Evolutionary conservation across 2,329 filamentous ascomycete species (phyloP).

Genomic region (Ilyonectria robusta): DNA sequence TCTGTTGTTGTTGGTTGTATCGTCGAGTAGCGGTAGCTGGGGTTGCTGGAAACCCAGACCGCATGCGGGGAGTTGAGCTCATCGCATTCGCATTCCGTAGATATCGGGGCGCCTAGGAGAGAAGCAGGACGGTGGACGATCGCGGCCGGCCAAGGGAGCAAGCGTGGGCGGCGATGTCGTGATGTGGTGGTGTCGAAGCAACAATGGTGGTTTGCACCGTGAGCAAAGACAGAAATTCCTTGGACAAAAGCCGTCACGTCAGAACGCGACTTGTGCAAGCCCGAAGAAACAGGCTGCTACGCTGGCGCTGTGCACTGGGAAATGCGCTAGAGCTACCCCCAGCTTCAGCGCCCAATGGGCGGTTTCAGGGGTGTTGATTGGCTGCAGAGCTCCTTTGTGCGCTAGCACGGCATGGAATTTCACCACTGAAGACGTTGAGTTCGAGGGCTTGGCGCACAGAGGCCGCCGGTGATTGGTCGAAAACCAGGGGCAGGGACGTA

Average conservation of each 20-base stretch:
- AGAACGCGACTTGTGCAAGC: slow-evolving; percentile 50
- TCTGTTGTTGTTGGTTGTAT: slow-evolving; percentile 51
- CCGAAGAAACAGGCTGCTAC: slow-evolving; percentile 37
- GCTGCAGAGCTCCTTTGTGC: slow-evolving; percentile 1
- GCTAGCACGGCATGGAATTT: slow-evolving; percentile 8
- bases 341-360: slow-evolving; percentile 15
- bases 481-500: not conserved
- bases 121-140: slow-evolving; percentile 36
- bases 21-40: slow-evolving; percentile 67
- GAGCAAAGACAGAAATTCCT: slow-evolving; percentile 46
- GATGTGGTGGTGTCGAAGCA: slow-evolving; percentile 36
- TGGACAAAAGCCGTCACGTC: slow-evolving; percentile 54
- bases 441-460: not conserved
- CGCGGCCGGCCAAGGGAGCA: slow-evolving; percentile 26
- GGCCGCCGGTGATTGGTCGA: slow-evolving; percentile 14
- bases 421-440: slow-evolving; percentile 8
- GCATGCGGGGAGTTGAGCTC: slow-evolving; percentile 86
- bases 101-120: slow-evolving; percentile 36
- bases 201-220: slow-evolving; percentile 42
- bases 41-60: slow-evolving; percentile 85
- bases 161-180: slow-evolving; percentile 31
- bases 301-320: slow-evolving; percentile 6
- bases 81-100: slow-evolving; percentile 82
- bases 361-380: slow-evolving; percentile 20
- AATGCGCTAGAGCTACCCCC: slow-evolving; percentile 26